A percentile compares a stretch with the other conserved stretches of the same genome.
Conservation (phyloP, 2,329 filamentous ascomycete species). For the Bisporella sp. region DNA sequence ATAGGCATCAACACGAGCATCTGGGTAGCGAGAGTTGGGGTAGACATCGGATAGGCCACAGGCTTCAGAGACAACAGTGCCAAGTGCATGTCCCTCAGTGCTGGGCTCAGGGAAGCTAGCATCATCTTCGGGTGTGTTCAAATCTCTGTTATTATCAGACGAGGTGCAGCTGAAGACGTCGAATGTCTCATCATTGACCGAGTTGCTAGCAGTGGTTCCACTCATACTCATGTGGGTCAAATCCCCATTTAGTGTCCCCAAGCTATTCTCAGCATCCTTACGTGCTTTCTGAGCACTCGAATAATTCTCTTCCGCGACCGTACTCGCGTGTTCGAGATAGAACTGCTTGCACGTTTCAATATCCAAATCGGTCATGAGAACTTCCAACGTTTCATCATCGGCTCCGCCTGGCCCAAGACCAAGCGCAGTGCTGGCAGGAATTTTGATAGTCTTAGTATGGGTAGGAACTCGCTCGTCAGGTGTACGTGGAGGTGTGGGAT, state of each 20-base stretch:
- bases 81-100: constrained; percentile 89
- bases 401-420: constrained; percentile 20
- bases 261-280: constrained; percentile 49
- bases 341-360: constrained; percentile 64
- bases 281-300: constrained; percentile 59
- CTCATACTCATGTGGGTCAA: constrained; percentile 27
- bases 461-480: constrained; percentile 47
- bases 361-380: constrained; percentile 67
- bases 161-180: constrained; percentile 78
- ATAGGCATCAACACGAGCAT: constrained; percentile 91
- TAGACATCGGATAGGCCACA: constrained; percentile 90
- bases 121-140: constrained; percentile 50
- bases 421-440: constrained; percentile 28
- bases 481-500: constrained; percentile 75
- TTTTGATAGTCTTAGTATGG: constrained; percentile 26
- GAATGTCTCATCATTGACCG: constrained; percentile 49
- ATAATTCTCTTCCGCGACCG: constrained; percentile 77
- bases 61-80: constrained; percentile 82
- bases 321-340: constrained; percentile 76
- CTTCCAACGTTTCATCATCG: constrained; percentile 70
- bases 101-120: constrained; percentile 63
- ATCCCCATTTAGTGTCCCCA: constrained; percentile 52
- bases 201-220: constrained; percentile 31
- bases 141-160: constrained; percentile 47
- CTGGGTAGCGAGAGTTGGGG: constrained; percentile 77